Conservation (phyloP, 139 green algal species). For the Volvox africanus region DNA sequence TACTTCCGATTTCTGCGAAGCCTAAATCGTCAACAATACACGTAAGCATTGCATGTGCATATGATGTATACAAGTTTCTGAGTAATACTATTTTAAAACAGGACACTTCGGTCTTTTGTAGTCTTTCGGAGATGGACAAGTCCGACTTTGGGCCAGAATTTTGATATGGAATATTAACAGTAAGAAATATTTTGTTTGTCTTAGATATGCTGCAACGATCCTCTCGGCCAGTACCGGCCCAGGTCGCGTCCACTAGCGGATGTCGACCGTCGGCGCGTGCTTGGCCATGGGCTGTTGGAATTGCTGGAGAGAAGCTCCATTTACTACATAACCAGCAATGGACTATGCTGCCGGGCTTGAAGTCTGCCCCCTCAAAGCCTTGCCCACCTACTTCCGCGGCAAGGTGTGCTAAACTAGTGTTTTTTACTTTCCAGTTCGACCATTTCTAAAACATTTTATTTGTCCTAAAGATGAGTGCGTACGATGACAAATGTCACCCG, state of each 20-base stretch:
- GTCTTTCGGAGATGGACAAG: too few relatives aligned
- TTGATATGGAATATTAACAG: background rate
- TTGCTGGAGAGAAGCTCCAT: background rate
- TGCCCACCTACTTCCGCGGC: background rate
- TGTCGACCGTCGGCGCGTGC: background rate
- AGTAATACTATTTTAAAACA: too few relatives aligned
- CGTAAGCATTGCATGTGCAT: too few relatives aligned
- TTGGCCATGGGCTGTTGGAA: background rate
- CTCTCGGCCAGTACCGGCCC: background rate
- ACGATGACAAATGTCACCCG: too few relatives aligned
- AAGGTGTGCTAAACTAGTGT: background rate
- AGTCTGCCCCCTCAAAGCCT: background rate
- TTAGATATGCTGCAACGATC: background rate
- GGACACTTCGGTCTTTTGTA: too few relatives aligned
- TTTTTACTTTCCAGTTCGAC: too few relatives aligned
- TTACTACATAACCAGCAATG: background rate
- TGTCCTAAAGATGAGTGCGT: too few relatives aligned
- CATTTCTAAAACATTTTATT: too few relatives aligned
- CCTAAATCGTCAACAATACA: too few relatives aligned
- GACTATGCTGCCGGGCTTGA: background rate
- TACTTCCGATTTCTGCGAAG: too few relatives aligned
- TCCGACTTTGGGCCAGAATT: background rate
- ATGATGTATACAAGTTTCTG: too few relatives aligned
- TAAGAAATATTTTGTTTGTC: background rate
- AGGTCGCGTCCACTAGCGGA: background rate